A percentile compares a stretch with the other conserved stretches of the same genome.
Conservation (phyloP, 1,139 yeast species). For the Geotrichum fermentans region DNA sequence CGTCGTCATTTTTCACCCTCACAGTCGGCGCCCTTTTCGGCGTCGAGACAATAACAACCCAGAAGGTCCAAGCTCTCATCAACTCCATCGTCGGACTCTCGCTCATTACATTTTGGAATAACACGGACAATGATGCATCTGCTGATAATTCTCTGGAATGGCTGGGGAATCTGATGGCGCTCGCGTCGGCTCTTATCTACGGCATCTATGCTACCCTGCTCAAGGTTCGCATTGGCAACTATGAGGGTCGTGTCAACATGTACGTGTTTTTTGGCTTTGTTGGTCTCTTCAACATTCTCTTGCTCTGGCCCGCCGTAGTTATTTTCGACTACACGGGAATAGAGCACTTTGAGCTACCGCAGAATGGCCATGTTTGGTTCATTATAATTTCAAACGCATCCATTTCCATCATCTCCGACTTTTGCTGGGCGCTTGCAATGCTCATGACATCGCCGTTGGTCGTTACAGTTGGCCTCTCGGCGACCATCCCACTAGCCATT, state of each 20-base stretch:
- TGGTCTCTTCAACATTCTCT: constrained; percentile 69
- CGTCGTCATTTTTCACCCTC: constrained; percentile 88
- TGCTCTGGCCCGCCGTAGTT: constrained; percentile 80
- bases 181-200: constrained; percentile 77
- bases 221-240: constrained; percentile 60
- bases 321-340: constrained; percentile 56
- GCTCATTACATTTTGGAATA: constrained; percentile 29
- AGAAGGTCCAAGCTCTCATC: constrained; percentile 63
- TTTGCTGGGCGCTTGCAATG: constrained; percentile 95
- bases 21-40: constrained; percentile 69
- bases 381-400: constrained; percentile 62
- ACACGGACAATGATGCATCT: constrained; percentile 27
- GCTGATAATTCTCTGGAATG: constrained; percentile 30
- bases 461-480: constrained; percentile 88
- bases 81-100: constrained; percentile 75
- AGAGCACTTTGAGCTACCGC: constrained; percentile 71
- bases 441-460: constrained; percentile 87
- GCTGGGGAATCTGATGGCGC: constrained; percentile 73
- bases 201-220: constrained; percentile 88
- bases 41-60: constrained; percentile 61
- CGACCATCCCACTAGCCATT: constrained; percentile 93
- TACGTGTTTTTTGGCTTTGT: constrained; percentile 91
- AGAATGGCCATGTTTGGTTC: constrained; percentile 46
- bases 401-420: constrained; percentile 81
- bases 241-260: constrained; percentile 71